Conservation (phyloP, 352 stramenopile genomes). For the Phytophthora hibernalis region DNA sequence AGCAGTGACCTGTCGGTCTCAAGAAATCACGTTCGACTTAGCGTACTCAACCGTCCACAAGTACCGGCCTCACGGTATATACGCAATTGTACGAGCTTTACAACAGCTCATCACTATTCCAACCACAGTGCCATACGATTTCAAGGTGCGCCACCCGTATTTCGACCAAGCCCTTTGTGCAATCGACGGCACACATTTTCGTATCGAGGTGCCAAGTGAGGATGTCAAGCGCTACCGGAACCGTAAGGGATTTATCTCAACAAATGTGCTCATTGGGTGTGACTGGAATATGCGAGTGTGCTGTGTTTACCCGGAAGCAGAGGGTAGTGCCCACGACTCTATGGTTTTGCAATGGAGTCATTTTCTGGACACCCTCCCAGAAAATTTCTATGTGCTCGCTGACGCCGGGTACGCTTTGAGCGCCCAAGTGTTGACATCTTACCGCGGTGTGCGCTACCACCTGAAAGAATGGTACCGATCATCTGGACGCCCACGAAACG, state of each 20-base stretch:
- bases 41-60: too few relatives aligned
- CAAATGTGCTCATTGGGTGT: constrained; percentile 12
- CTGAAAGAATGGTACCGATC: too few relatives aligned
- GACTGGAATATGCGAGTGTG: constrained; percentile 21
- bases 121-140: constrained; percentile 1
- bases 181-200: constrained; percentile 23
- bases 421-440: too few relatives aligned
- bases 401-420: too few relatives aligned
- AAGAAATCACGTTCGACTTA: too few relatives aligned
- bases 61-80: too few relatives aligned
- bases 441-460: too few relatives aligned
- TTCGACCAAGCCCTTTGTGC: constrained; percentile 24
- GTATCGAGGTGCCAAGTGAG: constrained; percentile 12
- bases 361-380: too few relatives aligned
- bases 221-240: constrained; percentile 19
- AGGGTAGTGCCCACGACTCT: constrained; percentile 21
- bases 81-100: too few relatives aligned
- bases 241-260: constrained; percentile 7
- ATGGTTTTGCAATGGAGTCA: constrained; percentile 20
- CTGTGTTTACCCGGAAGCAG: constrained; percentile 7
- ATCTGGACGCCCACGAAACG: too few relatives aligned
- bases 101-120: background rate
- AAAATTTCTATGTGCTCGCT: too few relatives aligned
- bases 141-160: constrained; percentile 4
- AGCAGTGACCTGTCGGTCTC: too few relatives aligned